Conservation (phyloP, 225 moss, liverwort and hornwort genomes). For the Ulota crispa region DNA sequence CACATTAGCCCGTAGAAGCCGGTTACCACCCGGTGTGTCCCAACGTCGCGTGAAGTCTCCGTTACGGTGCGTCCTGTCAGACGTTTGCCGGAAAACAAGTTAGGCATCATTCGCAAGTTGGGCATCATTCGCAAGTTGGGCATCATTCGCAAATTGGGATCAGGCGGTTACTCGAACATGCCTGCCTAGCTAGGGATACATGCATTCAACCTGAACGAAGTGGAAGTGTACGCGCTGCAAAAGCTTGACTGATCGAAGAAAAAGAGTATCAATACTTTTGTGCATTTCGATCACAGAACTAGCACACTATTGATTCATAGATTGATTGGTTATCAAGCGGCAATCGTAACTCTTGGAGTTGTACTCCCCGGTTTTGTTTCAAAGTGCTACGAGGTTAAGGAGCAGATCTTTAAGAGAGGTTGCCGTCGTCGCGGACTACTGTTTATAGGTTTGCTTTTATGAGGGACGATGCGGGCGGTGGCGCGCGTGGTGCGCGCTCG, state of each 20-base stretch:
- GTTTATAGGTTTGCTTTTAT: background rate
- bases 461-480: conserved; percentile 51
- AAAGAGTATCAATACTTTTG: background rate
- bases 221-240: background rate
- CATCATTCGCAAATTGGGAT: background rate
- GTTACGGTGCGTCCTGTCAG: background rate
- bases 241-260: background rate
- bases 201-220: background rate
- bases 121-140: background rate
- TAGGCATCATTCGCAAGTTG: background rate
- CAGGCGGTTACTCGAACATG: too few relatives aligned
- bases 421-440: background rate
- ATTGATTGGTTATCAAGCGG: too few relatives aligned
- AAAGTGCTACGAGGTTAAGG: background rate
- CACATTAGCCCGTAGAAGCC: background rate
- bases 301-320: background rate
- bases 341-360: background rate
- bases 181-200: background rate
- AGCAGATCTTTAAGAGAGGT: background rate
- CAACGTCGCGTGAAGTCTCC: background rate
- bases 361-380: background rate
- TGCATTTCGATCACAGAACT: background rate
- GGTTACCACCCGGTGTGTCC: background rate
- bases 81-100: background rate
- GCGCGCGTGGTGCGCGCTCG: conserved; percentile 45